phyloP scores from a whole-genome alignment of 2,329 filamentous ascomycete genomes.

The Sarocladium kiliense region DNA sequence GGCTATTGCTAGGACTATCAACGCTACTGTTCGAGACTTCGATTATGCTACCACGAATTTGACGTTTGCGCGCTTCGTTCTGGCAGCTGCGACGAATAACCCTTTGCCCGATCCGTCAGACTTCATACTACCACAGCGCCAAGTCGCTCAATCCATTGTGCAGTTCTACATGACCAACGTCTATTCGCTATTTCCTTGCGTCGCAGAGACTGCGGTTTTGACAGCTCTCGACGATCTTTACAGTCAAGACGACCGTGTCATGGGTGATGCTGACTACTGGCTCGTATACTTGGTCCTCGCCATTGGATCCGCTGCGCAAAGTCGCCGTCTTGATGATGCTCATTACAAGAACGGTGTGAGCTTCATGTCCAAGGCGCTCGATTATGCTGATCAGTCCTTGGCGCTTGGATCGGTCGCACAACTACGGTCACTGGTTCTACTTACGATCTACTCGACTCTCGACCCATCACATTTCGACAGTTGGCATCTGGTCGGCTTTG shows the following conservation, averaged over 20 bases:
- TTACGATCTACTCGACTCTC: constrained; percentile 85
- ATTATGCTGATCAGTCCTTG: constrained; percentile 75
- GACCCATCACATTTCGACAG: constrained; percentile 89
- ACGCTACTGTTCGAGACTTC: constrained; percentile 91
- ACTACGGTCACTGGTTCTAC: constrained; percentile 79
- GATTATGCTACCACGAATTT: constrained; percentile 83
- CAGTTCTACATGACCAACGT: constrained; percentile 83
- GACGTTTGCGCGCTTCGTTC: constrained; percentile 83
- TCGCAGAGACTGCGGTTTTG: constrained; percentile 74
- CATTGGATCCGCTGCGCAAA: constrained; percentile 71
- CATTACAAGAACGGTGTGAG: constrained; percentile 53
- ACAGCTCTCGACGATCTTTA: constrained; percentile 79
- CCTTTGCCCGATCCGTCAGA: constrained; percentile 58
- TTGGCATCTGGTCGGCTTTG: constrained; percentile 90
- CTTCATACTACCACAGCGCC: constrained; percentile 63
- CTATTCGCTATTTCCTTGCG: constrained; percentile 74
- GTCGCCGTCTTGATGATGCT: constrained; percentile 60
- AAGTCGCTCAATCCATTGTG: constrained; percentile 62
- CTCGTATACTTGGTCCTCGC: constrained; percentile 85
- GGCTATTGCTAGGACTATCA: constrained; percentile 63
- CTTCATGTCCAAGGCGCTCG: constrained; percentile 60
- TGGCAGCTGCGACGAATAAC: constrained; percentile 76
- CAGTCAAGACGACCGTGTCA: constrained; percentile 57
- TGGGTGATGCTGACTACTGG: constrained; percentile 73
- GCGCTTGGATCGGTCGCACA: constrained; percentile 79